These are phyloP conservation scores for Mycena capillaripes DNA, from an alignment of 768 basidiomycete species.

Conservation along the genomic window DNA sequence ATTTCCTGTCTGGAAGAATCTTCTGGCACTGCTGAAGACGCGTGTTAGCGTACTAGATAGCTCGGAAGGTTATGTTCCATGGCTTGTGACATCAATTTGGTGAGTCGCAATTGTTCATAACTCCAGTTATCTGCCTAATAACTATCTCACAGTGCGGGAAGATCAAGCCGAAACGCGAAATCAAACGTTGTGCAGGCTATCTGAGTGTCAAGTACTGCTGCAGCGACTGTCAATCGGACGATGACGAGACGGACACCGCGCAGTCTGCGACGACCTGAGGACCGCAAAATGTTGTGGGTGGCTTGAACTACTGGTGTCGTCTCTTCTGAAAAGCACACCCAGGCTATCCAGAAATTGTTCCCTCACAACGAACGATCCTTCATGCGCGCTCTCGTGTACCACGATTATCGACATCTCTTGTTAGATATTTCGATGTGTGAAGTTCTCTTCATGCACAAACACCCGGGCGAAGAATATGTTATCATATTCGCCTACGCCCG, in stretches of 20 bases:
- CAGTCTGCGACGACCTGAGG: background rate
- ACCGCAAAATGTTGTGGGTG: background rate
- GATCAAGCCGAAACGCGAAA: background rate
- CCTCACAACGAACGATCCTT: too few relatives aligned
- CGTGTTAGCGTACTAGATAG: background rate
- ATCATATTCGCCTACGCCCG: slow-evolving; percentile 8
- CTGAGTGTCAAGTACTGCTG: background rate
- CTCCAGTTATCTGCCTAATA: background rate
- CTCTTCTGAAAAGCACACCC: background rate
- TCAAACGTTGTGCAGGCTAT: background rate
- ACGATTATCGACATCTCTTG: too few relatives aligned
- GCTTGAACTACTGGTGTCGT: background rate
- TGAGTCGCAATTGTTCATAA: background rate
- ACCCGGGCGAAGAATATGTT: background rate
- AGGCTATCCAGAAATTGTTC: too few relatives aligned
- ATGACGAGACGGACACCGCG: background rate
- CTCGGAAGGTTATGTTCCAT: background rate
- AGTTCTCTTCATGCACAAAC: slow-evolving; percentile 2
- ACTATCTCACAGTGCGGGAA: background rate
- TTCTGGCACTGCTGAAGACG: background rate
- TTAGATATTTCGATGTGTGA: background rate
- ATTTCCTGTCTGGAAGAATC: background rate
- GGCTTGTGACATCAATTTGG: background rate
- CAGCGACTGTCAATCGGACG: background rate
- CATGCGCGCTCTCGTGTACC: too few relatives aligned